These are phyloP conservation scores for Piromyces sp. DNA, from an alignment of 192 early-diverging fungal species.

Conservation along the genomic window DNA sequence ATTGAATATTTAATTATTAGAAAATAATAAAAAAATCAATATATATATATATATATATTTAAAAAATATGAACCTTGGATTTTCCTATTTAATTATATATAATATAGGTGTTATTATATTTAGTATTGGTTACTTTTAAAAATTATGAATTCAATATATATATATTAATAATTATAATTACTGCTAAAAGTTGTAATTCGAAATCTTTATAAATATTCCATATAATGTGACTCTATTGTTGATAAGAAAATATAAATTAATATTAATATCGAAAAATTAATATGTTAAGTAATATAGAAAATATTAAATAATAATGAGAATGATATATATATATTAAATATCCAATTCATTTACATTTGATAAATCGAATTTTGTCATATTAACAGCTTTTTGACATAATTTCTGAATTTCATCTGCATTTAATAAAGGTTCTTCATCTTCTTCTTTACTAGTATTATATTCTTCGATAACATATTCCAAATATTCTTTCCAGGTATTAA, in stretches of 20 bases:
- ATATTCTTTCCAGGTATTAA: constrained; percentile 46
- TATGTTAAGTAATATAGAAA: no score
- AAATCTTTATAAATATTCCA: constrained; percentile 46
- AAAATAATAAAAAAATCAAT: no score
- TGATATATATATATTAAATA: neutral
- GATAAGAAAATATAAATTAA: no score
- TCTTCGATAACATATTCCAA: constrained; percentile 30
- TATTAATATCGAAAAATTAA: no score
- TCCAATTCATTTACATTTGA: constrained; percentile 24
- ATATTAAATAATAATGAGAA: neutral
- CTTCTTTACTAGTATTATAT: constrained; percentile 10
- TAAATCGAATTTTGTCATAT: constrained; percentile 32
- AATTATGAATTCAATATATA: no score
- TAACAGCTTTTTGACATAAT: constrained; percentile 20
- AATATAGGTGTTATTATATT: no score
- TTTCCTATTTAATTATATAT: constrained; percentile 4
- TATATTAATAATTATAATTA: constrained; percentile 5
- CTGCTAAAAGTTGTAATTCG: constrained; percentile 26
- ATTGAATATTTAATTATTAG: no score
- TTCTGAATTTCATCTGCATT: constrained; percentile 16
- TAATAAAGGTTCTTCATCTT: constrained; percentile 14
- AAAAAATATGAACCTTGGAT: constrained; percentile 15
- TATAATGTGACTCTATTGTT: constrained; percentile 28
- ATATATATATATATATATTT: no score
- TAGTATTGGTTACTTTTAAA: no score